Evolutionary conservation across 2,329 filamentous ascomycete genomes (phyloP).

Genomic region (Xylariaceae sp.): DNA sequence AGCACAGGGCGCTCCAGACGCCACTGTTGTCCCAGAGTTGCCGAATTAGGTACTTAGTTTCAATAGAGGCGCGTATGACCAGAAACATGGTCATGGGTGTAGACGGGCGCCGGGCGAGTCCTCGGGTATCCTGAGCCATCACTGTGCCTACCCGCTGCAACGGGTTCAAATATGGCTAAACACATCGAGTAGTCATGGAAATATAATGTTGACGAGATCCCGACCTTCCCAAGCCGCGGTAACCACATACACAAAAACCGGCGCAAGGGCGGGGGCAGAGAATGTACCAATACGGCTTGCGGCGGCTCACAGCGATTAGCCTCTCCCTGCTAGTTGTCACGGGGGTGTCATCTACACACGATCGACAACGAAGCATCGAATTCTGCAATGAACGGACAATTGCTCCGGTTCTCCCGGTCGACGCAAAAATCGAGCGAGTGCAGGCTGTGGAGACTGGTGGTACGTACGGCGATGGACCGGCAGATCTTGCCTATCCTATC

Average conservation of each 20-base stretch:
- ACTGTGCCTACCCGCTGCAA: no score
- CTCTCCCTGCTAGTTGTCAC: conserved; percentile 9
- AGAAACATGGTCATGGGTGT: no score
- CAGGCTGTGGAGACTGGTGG: conserved; percentile 30
- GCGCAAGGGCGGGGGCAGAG: neutral
- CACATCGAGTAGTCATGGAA: no score
- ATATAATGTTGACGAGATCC: no score
- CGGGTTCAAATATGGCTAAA: no score
- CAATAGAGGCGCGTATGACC: no score
- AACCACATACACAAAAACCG: neutral
- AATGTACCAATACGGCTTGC: conserved; percentile 12
- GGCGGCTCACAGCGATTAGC: conserved; percentile 7
- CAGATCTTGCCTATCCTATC: conserved; percentile 34
- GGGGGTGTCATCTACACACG: conserved; percentile 7
- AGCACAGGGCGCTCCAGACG: no score
- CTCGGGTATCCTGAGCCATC: no score
- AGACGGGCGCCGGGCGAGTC: no score
- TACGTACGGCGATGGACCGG: conserved; percentile 36
- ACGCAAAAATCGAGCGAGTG: conserved; percentile 31
- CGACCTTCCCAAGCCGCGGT: no score
- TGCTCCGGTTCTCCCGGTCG: conserved; percentile 23
- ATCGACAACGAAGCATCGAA: conserved; percentile 12
- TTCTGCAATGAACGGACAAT: conserved; percentile 23
- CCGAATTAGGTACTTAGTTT: no score
- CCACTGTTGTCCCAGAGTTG: no score